phyloP scores from a whole-genome alignment of 257 asterid species.

The Solanum chilense region DNA sequence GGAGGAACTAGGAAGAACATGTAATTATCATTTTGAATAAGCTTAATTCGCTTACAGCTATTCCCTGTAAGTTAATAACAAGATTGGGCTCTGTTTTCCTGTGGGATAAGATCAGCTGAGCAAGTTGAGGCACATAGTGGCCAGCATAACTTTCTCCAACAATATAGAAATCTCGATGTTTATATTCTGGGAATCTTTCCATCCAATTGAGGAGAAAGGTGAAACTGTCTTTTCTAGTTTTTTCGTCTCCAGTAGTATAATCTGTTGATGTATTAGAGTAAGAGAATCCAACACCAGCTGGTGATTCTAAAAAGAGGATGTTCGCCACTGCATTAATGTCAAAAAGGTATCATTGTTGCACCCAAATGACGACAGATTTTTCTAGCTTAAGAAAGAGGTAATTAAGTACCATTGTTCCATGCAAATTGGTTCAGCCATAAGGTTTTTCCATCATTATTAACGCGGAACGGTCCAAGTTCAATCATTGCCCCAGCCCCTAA shows the following conservation, averaged over 20 bases:
- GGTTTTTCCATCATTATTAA: conserved; percentile 46
- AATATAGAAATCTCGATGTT: conserved; percentile 5
- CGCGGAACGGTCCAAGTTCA: conserved; percentile 62
- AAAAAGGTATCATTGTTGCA: not conserved
- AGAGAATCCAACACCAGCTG: conserved; percentile 17
- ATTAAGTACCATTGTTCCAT: conserved; percentile 49
- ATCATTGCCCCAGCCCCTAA: conserved; percentile 57
- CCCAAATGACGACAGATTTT: not conserved
- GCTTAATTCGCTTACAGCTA: not conserved
- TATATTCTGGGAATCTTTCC: conserved; percentile 10
- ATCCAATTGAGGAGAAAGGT: conserved; percentile 12
- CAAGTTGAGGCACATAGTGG: conserved; percentile 8
- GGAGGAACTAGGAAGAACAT: not conserved
- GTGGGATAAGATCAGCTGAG: conserved; percentile 1
- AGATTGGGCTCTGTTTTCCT: not conserved
- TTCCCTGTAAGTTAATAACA: conserved; percentile 3
- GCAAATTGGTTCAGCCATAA: conserved; percentile 38
- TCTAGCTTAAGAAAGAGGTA: not conserved
- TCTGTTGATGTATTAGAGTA: conserved; percentile 12
- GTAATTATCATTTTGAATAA: not conserved
- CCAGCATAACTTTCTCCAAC: conserved; percentile 14
- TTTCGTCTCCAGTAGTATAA: not conserved
- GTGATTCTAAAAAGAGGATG: conserved; percentile 10
- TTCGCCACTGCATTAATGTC: conserved; percentile 3
- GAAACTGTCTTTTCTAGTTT: not conserved